Conservation (phyloP, 2,329 filamentous ascomycete species). For the Trichoderma koningii region DNA sequence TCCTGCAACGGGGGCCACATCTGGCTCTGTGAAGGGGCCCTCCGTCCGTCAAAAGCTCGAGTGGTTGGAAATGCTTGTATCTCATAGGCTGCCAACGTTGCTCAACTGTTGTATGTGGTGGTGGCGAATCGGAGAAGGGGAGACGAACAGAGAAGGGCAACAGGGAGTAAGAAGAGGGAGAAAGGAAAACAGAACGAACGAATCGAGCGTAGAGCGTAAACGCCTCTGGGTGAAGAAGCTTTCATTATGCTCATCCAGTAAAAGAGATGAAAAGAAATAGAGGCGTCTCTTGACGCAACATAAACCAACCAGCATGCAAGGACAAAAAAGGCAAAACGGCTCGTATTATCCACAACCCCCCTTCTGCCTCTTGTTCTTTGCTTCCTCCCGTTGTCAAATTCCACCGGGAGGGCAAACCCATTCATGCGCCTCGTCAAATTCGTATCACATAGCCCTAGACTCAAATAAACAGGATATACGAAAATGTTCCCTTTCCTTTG, state of each 20-base stretch:
- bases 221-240: neutral
- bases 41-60: neutral
- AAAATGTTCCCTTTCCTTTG: neutral
- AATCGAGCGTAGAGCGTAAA: no score
- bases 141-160: neutral
- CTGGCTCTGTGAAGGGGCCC: conserved; percentile 38
- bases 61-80: neutral
- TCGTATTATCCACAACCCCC: neutral
- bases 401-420: conserved; percentile 28
- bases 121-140: no score
- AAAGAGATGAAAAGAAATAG: no score
- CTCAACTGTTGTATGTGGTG: neutral
- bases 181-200: neutral
- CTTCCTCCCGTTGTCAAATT: conserved; percentile 23
- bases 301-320: neutral
- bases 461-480: neutral
- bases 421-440: conserved; percentile 33
- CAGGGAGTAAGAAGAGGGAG: neutral
- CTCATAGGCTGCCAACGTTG: conserved; percentile 1
- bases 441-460: conserved; percentile 29
- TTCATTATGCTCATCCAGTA: conserved; percentile 1
- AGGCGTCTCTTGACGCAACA: neutral
- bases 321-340: neutral
- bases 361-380: neutral
- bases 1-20: conserved; percentile 52